A percentile compares a stretch with the other conserved stretches of the same genome.
Evolutionary conservation across 1,139 yeast genomes (phyloP).

Genomic region (Saccharomyces hybrid): DNA sequence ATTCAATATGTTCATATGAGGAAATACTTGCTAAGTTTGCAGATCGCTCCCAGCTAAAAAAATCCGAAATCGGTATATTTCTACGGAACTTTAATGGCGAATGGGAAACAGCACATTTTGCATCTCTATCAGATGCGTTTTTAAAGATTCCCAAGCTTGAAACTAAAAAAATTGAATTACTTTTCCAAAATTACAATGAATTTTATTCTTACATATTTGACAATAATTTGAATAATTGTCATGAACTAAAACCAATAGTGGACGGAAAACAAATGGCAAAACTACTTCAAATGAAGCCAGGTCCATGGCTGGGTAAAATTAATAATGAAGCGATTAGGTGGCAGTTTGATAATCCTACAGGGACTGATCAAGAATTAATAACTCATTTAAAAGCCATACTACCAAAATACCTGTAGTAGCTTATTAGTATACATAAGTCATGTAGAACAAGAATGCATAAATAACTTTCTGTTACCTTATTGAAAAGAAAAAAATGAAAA

Average conservation of each 20-base stretch:
- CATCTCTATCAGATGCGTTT: slow-evolving; percentile 17
- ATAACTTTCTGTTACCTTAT: not conserved
- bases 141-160: slow-evolving; percentile 9
- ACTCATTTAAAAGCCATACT: slow-evolving; percentile 34
- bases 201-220: slow-evolving; percentile 30
- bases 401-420: slow-evolving; percentile 12
- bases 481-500: not conserved
- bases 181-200: slow-evolving; percentile 31
- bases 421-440: not conserved
- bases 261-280: slow-evolving; percentile 63
- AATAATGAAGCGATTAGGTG: slow-evolving; percentile 51
- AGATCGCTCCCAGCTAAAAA: slow-evolving; percentile 20
- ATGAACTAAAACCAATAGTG: slow-evolving; percentile 44
- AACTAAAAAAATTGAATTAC: slow-evolving; percentile 6
- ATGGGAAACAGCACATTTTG: slow-evolving; percentile 40
- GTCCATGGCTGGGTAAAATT: slow-evolving; percentile 70
- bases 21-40: slow-evolving; percentile 20
- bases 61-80: slow-evolving; percentile 57
- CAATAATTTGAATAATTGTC: slow-evolving; percentile 36
- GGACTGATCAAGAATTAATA: slow-evolving; percentile 46
- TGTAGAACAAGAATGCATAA: not conserved
- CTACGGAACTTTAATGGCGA: slow-evolving; percentile 48
- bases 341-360: slow-evolving; percentile 67
- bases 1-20: slow-evolving; percentile 26
- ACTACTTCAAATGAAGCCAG: slow-evolving; percentile 54